A percentile compares a stretch with the other conserved stretches of the same genome.
phyloP scores from a whole-genome alignment of 306 rosid genomes.

The Abrus precatorius region DNA sequence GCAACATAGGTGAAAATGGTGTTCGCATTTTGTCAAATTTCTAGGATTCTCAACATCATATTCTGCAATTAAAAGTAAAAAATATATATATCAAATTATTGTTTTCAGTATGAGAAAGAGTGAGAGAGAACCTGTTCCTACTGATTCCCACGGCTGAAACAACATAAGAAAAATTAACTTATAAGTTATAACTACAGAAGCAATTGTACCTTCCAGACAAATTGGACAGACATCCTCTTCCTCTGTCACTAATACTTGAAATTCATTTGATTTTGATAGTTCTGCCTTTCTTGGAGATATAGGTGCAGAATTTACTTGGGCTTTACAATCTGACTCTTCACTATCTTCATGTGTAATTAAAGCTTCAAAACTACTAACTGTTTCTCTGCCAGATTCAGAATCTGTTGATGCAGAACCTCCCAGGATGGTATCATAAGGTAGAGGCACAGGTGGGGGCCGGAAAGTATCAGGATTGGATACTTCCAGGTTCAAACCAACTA shows the following conservation, averaged over 20 bases:
- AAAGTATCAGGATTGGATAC: constrained; percentile 73
- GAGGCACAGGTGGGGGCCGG: constrained; percentile 75
- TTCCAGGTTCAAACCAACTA: constrained; percentile 58
- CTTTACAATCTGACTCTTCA: constrained; percentile 65
- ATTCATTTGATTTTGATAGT: constrained; percentile 52
- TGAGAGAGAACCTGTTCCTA: background rate
- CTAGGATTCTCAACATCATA: constrained; percentile 73
- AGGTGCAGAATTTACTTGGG: constrained; percentile 52
- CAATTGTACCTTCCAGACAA: constrained; percentile 77
- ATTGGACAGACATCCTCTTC: constrained; percentile 87
- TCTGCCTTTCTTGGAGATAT: constrained; percentile 57
- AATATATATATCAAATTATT: background rate
- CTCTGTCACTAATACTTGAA: constrained; percentile 45
- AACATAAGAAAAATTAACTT: constrained; percentile 2
- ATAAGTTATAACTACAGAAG: constrained; percentile 12
- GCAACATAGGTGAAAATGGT: constrained; percentile 84
- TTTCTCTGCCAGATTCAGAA: constrained; percentile 61
- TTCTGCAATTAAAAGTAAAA: constrained; percentile 56
- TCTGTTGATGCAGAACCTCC: constrained; percentile 62
- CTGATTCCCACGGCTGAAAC: background rate
- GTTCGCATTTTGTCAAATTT: constrained; percentile 66
- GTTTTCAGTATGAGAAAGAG: constrained; percentile 3
- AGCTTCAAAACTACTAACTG: constrained; percentile 61
- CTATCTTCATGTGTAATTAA: constrained; percentile 56
- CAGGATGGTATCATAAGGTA: constrained; percentile 68